Percentiles rank a stretch among this genome's conserved stretches.
Conservation (phyloP, 306 rosid species). For the Glycine tomentella region DNA sequence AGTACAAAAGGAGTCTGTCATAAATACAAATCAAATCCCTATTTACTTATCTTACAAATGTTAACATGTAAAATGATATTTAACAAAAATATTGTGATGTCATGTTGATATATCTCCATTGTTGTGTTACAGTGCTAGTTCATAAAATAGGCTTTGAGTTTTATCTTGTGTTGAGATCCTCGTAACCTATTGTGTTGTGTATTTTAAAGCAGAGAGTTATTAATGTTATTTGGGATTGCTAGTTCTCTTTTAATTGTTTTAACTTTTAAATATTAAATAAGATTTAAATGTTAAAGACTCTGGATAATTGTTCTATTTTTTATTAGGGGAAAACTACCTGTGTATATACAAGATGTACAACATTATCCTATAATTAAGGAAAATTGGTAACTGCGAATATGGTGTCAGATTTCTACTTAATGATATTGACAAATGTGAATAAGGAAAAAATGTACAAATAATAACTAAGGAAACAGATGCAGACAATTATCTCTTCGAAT, state of each 20-base stretch:
- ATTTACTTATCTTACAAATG: too few relatives aligned
- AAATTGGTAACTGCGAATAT: neutral
- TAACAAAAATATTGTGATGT: neutral
- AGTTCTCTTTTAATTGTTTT: neutral
- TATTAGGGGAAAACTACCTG: neutral
- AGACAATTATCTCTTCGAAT: neutral
- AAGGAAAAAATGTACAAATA: too few relatives aligned
- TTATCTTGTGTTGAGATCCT: slow-evolving; percentile 15
- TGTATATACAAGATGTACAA: neutral
- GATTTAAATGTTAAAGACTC: neutral
- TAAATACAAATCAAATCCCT: too few relatives aligned
- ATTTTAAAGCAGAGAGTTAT: neutral
- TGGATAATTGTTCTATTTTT: neutral
- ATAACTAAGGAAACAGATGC: neutral
- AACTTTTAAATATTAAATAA: neutral
- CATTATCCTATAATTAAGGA: neutral
- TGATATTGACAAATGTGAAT: neutral
- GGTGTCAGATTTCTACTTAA: neutral
- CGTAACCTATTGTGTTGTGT: slow-evolving; percentile 18
- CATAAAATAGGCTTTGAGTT: neutral
- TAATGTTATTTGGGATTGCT: neutral
- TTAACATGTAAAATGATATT: too few relatives aligned
- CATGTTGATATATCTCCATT: neutral
- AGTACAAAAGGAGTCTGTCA: too few relatives aligned
- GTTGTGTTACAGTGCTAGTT: neutral